Evolutionary conservation across 306 rosid genomes (phyloP).

Genomic region (Sesbania bispinosa): DNA sequence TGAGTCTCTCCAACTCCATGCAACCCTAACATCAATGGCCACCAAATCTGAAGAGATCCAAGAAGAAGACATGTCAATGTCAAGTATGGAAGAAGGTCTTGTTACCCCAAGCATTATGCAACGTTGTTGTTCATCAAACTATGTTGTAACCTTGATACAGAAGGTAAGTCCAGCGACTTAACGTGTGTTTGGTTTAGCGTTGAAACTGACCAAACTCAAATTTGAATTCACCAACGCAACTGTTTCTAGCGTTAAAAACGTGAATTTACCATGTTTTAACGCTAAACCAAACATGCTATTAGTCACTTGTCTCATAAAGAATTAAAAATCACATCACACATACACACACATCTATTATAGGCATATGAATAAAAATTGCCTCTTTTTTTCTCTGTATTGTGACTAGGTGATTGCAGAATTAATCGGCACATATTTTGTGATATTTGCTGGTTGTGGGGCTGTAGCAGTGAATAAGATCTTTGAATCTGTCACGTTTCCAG

Average conservation of each 20-base stretch:
- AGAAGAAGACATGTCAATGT: conserved; percentile 11
- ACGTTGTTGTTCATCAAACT: conserved; percentile 22
- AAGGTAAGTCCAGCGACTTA: conserved; percentile 26
- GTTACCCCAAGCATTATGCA: not conserved
- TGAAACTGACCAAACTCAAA: too few relatives aligned
- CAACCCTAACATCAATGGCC: conserved; percentile 11
- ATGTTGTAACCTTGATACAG: not conserved
- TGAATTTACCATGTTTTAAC: too few relatives aligned
- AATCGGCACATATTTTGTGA: conserved; percentile 53
- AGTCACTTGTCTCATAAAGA: not conserved
- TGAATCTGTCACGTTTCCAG: conserved; percentile 37
- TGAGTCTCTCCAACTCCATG: not conserved
- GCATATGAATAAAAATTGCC: too few relatives aligned
- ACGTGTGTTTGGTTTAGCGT: too few relatives aligned
- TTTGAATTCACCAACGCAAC: too few relatives aligned
- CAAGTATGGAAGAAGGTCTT: conserved; percentile 27
- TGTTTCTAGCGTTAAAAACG: too few relatives aligned
- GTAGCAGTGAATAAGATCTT: conserved; percentile 25
- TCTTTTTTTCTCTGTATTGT: not conserved
- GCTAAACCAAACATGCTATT: too few relatives aligned
- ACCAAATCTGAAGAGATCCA: not conserved
- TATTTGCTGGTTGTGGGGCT: conserved; percentile 43
- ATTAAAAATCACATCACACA: not conserved
- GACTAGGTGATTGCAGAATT: conserved; percentile 40
- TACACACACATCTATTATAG: too few relatives aligned